These are phyloP conservation scores for Backusella tuberculispora DNA, from an alignment of 192 early-diverging fungal genomes.

Conservation along the genomic window DNA sequence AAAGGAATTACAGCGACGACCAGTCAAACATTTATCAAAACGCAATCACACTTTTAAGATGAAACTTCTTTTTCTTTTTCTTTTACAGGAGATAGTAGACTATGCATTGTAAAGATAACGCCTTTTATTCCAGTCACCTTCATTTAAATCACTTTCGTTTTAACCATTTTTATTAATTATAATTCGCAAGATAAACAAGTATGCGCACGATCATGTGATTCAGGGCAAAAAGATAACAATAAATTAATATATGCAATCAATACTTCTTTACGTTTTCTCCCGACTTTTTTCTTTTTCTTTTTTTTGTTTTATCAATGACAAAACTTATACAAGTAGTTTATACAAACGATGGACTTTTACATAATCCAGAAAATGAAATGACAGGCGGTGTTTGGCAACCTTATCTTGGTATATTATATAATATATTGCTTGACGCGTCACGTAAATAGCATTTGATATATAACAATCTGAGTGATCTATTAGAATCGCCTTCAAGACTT, in stretches of 20 bases:
- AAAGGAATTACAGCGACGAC: background rate
- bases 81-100: no score
- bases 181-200: conserved; percentile 4
- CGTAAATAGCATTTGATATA: background rate
- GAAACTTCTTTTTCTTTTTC: no score
- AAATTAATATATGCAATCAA: background rate
- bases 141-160: no score
- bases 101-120: no score
- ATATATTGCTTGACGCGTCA: background rate
- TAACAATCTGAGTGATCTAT: background rate
- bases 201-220: conserved; percentile 19
- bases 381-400: conserved; percentile 16
- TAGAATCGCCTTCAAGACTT: conserved; percentile 32
- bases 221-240: background rate
- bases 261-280: background rate
- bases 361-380: conserved; percentile 19
- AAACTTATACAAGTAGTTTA: conserved; percentile 20
- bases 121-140: no score
- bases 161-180: background rate
- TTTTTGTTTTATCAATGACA: background rate
- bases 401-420: conserved; percentile 15
- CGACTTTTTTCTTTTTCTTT: background rate
- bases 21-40: background rate
- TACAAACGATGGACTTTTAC: conserved; percentile 23
- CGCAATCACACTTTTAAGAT: background rate